Conservation (phyloP, 2,329 filamentous ascomycete species). For the Alternaria arborescens region DNA sequence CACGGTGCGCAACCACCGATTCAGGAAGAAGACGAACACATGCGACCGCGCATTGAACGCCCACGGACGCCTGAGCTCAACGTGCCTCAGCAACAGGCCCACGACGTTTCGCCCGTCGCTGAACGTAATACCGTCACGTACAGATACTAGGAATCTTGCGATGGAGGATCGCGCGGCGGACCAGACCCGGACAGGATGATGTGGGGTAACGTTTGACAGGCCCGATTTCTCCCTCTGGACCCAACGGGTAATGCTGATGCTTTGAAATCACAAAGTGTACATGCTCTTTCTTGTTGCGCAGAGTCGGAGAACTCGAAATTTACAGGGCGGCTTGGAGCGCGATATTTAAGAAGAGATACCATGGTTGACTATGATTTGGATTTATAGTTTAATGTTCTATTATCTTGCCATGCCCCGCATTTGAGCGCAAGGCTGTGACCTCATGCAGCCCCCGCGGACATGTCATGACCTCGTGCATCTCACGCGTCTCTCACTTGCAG, state of each 20-base stretch:
- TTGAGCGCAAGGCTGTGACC: constrained; percentile 21
- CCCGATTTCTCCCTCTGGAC: constrained; percentile 3
- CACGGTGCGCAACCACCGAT: constrained; percentile 49
- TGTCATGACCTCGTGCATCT: constrained; percentile 22
- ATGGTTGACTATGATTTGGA: constrained; percentile 11
- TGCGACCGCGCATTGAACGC: constrained; percentile 32
- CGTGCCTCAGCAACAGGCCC: constrained; percentile 21
- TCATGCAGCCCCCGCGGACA: constrained; percentile 27
- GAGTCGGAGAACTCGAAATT: not conserved
- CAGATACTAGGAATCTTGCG: constrained; percentile 40
- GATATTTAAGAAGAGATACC: constrained; percentile 22
- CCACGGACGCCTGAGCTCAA: constrained; percentile 38
- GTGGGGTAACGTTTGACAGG: constrained; percentile 21
- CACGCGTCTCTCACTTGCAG: constrained; percentile 23
- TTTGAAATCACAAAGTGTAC: constrained; percentile 13
- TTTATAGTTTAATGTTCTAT: not conserved
- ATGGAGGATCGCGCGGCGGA: constrained; percentile 14
- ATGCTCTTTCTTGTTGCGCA: not conserved
- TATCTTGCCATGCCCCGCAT: constrained; percentile 17
- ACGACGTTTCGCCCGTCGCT: constrained; percentile 48
- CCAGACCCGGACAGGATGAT: constrained; percentile 17
- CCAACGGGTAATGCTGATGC: constrained; percentile 11
- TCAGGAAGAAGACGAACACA: constrained; percentile 39
- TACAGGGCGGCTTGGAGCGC: constrained; percentile 2
- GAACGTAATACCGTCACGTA: constrained; percentile 50